These are phyloP conservation scores for Amaranthus cruentus DNA, from an alignment of 148 eudicot genomes.

Conservation along the genomic window DNA sequence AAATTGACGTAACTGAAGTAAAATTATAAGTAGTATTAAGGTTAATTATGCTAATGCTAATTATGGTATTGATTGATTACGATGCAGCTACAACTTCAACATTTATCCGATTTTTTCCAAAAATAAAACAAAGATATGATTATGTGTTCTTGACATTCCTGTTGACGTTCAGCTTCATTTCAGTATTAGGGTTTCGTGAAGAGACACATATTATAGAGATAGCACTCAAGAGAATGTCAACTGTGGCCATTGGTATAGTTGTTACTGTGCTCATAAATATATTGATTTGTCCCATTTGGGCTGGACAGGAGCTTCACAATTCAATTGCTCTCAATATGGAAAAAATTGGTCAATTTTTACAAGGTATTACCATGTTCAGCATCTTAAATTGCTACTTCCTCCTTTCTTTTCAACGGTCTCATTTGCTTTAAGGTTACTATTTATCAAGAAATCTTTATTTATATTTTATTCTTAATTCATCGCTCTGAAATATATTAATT, in stretches of 20 bases:
- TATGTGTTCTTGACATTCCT: conserved; percentile 65
- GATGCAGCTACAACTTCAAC: conserved; percentile 52
- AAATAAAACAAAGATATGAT: conserved; percentile 58
- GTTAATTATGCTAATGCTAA: neutral
- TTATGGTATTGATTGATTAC: neutral
- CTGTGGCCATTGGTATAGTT: conserved; percentile 46
- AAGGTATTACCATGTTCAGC: conserved; percentile 31
- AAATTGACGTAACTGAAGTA: too few relatives aligned
- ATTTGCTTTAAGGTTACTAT: too few relatives aligned
- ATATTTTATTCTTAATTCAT: too few relatives aligned
- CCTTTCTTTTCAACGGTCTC: too few relatives aligned
- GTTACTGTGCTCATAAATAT: conserved; percentile 40
- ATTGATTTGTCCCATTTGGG: conserved; percentile 62
- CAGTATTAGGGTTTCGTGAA: conserved; percentile 49
- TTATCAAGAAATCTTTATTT: too few relatives aligned
- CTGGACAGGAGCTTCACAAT: conserved; percentile 66
- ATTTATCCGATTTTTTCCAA: conserved; percentile 55
- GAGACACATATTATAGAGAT: conserved; percentile 36
- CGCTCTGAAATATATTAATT: too few relatives aligned
- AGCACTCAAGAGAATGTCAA: conserved; percentile 48
- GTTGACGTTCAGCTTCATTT: conserved; percentile 53
- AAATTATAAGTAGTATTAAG: too few relatives aligned
- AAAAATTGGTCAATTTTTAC: conserved; percentile 41
- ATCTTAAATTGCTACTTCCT: too few relatives aligned
- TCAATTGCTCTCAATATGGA: conserved; percentile 42